Percentiles rank a stretch among this genome's conserved stretches.
Evolutionary conservation across 2,329 filamentous ascomycete species (phyloP).

Genomic region (Aspergillus texensis): DNA sequence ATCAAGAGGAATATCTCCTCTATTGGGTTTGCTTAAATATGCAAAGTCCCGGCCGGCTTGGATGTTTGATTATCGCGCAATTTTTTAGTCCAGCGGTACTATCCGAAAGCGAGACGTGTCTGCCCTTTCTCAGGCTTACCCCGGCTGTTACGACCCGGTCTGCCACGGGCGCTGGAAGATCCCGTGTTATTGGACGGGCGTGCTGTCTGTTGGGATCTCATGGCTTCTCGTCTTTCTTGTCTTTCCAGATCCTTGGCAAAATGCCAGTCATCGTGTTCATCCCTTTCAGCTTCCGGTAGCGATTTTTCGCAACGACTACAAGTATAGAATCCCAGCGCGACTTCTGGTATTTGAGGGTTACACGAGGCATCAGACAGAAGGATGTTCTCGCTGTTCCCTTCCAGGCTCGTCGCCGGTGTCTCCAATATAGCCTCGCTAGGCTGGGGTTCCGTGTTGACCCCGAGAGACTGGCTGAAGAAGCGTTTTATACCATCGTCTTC

Average conservation of each 20-base stretch:
- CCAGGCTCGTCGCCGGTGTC: neutral
- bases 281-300: constrained; percentile 61
- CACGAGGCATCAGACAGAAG: neutral
- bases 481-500: constrained; percentile 58
- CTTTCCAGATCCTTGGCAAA: constrained; percentile 84
- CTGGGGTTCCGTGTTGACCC: constrained; percentile 13
- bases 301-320: constrained; percentile 68
- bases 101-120: constrained; percentile 39
- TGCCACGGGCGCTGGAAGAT: constrained; percentile 24
- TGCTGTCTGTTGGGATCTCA: constrained; percentile 19
- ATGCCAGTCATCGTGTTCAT: constrained; percentile 91
- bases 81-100: neutral
- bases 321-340: constrained; percentile 36
- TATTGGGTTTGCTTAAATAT: neutral
- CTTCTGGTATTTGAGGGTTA: neutral
- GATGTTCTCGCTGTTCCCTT: neutral
- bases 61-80: neutral
- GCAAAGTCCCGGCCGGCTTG: neutral
- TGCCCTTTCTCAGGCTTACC: constrained; percentile 41
- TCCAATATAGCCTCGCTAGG: neutral
- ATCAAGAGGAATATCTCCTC: neutral
- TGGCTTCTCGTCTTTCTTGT: constrained; percentile 54
- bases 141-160: constrained; percentile 27
- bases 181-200: constrained; percentile 18
- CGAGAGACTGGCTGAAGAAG: constrained; percentile 56